Percentiles rank a stretch among this genome's conserved stretches.
These are phyloP conservation scores for Nigrospora osmanthi DNA, from an alignment of 2,329 filamentous ascomycete species.

Conservation along the genomic window DNA sequence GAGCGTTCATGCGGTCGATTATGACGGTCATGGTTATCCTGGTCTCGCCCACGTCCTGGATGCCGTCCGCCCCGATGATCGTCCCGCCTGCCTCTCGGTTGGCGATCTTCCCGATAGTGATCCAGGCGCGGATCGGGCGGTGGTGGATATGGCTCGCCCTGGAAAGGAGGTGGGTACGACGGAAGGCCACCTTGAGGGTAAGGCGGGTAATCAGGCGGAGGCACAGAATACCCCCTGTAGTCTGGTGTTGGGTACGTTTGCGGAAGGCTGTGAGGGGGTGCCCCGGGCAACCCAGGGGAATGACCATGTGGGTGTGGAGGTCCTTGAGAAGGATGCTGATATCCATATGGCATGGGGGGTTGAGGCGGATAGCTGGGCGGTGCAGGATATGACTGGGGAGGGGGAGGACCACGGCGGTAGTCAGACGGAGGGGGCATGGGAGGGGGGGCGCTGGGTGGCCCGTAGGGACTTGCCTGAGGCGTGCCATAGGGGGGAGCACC, in stretches of 20 bases:
- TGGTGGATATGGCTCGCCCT: background rate
- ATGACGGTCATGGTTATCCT: background rate
- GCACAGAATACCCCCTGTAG: background rate
- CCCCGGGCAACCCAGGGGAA: background rate
- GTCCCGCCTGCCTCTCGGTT: constrained; percentile 1
- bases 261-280: constrained; percentile 2
- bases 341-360: background rate
- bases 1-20: too few species aligned
- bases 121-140: background rate
- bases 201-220: background rate
- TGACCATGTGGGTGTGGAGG: background rate
- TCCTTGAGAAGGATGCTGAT: background rate
- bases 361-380: constrained; percentile 1
- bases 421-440: background rate
- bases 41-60: background rate
- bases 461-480: background rate
- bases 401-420: background rate
- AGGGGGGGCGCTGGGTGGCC: background rate
- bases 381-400: background rate
- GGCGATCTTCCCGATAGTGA: background rate
- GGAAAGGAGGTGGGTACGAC: background rate
- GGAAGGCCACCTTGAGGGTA: background rate
- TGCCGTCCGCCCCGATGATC: background rate
- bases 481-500: background rate
- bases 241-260: background rate